Base-by-base conservation (phyloP, 805 yeast species). In the Candida krabiensis region DNA sequence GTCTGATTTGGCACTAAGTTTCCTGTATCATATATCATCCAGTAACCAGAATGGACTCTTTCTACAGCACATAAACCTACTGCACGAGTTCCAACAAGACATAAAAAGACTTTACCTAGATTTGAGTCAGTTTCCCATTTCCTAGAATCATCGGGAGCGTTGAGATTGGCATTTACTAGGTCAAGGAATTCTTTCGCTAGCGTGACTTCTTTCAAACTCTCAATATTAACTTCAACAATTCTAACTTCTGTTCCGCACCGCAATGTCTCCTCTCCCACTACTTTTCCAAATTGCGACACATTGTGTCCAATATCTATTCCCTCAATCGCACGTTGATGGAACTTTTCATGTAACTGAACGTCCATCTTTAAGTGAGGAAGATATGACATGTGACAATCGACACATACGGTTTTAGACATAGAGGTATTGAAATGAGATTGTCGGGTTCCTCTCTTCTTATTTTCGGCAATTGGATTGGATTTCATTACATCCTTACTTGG, bases 41-140 rank as follows among this genome's bases (percentile, higher is more conserved):
- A 83, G 25, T 72, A 58, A 0, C 83, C 76, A 27, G 64, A 63
- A 2, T 19, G 33, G 1, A 69, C 60, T 22, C 67, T 61, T 33
- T 80, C 86, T 1, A 79, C 69, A 2, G 80, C 71, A 7, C 80
- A 66, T 2, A 80, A 50, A 0, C 84, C 89, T 2, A 83, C 67
- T 0, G 80, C 80, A 16, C 40, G 41, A 7, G 37, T 64, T 14
- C 67, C 56, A 27, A 64, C 60, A 3, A 81, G 56, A 35, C 72
- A 73, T 3, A 81, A 61, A 49, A 73, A 82, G 1, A 80, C 72
- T 26, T 62, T 64, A 0, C 80, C 80, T 7, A 45, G 43, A 4
- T 45, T 49, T 3, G 46, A 37, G 15, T 55, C 55, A 14, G 26
- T 27, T n/a, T 38, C 14, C 58, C 60, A 60, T 7, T 38, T 23